Evolutionary conservation across 2,329 filamentous ascomycete genomes (phyloP).

Genomic region (Fusarium penzigii): DNA sequence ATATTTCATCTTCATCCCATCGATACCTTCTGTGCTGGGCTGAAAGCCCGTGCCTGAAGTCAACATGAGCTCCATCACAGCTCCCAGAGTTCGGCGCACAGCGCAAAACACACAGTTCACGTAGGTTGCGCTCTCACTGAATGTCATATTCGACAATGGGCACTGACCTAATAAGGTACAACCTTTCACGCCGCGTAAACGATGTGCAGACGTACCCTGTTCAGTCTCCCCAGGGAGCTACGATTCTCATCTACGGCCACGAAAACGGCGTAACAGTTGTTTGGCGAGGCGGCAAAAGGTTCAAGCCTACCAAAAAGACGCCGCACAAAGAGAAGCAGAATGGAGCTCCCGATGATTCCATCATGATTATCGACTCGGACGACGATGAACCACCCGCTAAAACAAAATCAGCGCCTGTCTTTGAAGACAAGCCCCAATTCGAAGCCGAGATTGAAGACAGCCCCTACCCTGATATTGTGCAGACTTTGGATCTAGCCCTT

Average conservation of each 20-base stretch:
- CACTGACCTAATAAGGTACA: constrained; percentile 49
- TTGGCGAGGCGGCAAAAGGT: constrained; percentile 63
- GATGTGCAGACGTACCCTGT: constrained; percentile 63
- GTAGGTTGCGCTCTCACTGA: constrained; percentile 31
- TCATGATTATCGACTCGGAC: constrained; percentile 66
- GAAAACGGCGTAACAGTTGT: constrained; percentile 62
- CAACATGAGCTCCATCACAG: constrained; percentile 35
- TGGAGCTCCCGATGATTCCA: constrained; percentile 50
- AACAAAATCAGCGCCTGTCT: constrained; percentile 32
- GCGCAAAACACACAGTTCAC: constrained; percentile 51
- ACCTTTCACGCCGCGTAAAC: constrained; percentile 58
- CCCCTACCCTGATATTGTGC: constrained; percentile 56
- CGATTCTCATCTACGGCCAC: constrained; percentile 63
- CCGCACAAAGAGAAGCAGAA: constrained; percentile 49
- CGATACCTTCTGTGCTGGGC: constrained; percentile 11
- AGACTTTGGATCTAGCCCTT: constrained; percentile 62
- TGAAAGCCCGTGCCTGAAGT: constrained; percentile 22
- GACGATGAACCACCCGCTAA: constrained; percentile 50
- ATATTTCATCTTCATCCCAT: not conserved
- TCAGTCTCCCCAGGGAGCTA: constrained; percentile 63
- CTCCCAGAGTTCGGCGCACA: constrained; percentile 47
- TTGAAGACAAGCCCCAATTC: constrained; percentile 59
- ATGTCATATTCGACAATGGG: not conserved
- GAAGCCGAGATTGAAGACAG: constrained; percentile 53
- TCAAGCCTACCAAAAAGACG: constrained; percentile 49